These are phyloP conservation scores for Gracilaria caudata DNA, from an alignment of 23 red algal genomes.

Conservation along the genomic window DNA sequence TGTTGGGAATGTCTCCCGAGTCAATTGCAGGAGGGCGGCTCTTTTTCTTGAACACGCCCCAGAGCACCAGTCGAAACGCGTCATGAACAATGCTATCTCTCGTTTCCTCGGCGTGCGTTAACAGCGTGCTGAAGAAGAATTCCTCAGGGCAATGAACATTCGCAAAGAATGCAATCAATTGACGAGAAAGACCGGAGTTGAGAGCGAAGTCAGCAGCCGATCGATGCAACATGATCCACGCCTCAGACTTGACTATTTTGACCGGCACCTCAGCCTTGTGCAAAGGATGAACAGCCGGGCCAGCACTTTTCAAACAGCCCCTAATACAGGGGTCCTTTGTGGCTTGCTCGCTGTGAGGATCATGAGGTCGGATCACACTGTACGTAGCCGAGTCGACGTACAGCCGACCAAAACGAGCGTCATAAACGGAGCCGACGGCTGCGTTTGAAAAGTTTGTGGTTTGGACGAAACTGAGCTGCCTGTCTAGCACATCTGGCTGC, in stretches of 20 bases:
- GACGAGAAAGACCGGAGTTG: neutral
- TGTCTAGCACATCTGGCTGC: neutral
- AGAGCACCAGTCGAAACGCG: conserved; percentile 50
- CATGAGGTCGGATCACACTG: conserved; percentile 2
- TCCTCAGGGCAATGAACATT: conserved; percentile 31
- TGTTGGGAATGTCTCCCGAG: conserved; percentile 22
- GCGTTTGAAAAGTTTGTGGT: conserved; percentile 15
- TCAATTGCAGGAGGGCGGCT: conserved; percentile 7
- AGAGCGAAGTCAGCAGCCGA: conserved; percentile 25
- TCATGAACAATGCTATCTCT: conserved; percentile 27
- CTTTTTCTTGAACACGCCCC: conserved; percentile 19
- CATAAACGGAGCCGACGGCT: neutral
- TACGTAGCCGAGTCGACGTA: conserved; percentile 8
- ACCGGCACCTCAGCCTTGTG: neutral
- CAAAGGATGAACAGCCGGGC: neutral
- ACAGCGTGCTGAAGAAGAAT: conserved; percentile 63
- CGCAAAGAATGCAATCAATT: conserved; percentile 34
- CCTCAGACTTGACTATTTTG: conserved; percentile 53
- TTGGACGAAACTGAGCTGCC: conserved; percentile 18
- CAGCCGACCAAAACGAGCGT: neutral
- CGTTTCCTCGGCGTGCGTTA: conserved; percentile 11
- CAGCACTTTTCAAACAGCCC: neutral
- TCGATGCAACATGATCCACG: conserved; percentile 75
- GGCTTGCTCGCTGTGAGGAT: neutral
- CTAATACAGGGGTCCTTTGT: neutral